phyloP scores from a whole-genome alignment of 2,329 filamentous ascomycete genomes.

The Colletotrichum cuscutae region DNA sequence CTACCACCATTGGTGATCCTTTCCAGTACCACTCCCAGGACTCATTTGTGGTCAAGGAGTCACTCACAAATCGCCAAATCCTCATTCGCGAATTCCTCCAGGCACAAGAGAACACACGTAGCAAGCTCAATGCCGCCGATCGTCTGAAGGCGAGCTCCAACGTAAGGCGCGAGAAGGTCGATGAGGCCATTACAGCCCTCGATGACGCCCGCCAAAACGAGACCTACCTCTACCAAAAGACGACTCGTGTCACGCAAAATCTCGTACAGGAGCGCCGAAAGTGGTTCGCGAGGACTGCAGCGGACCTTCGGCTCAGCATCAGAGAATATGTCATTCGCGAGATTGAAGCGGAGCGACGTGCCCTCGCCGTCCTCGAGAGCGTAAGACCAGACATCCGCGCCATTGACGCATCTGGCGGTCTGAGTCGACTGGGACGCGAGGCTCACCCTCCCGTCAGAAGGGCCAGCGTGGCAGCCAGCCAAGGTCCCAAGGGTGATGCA shows the following conservation, averaged over 20 bases:
- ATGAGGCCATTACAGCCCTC: constrained; percentile 92
- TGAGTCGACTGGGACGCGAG: constrained; percentile 90
- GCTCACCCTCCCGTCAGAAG: constrained; percentile 81
- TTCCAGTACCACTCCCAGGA: constrained; percentile 95
- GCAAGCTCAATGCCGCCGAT: constrained; percentile 86
- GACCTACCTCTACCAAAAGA: constrained; percentile 84
- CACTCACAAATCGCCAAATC: constrained; percentile 96
- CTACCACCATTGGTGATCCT: constrained; percentile 92
- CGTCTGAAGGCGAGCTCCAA: constrained; percentile 87
- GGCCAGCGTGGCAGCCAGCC: constrained; percentile 82
- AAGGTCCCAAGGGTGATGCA: constrained; percentile 97
- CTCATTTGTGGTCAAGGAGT: constrained; percentile 98
- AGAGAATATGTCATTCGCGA: constrained; percentile 94
- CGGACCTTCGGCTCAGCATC: constrained; percentile 85
- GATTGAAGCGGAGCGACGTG: constrained; percentile 94
- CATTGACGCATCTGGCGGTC: constrained; percentile 90
- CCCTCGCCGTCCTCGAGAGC: constrained; percentile 90
- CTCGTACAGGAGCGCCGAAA: constrained; percentile 87
- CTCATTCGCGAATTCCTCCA: constrained; percentile 92
- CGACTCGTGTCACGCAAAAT: constrained; percentile 88
- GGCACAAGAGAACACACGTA: constrained; percentile 86
- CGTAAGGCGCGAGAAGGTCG: constrained; percentile 93
- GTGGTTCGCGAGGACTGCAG: constrained; percentile 88
- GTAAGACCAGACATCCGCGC: constrained; percentile 92
- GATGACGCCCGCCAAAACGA: constrained; percentile 90